Evolutionary conservation across 2,329 filamentous ascomycete genomes (phyloP).

Genomic region (Geosmithia morbida): DNA sequence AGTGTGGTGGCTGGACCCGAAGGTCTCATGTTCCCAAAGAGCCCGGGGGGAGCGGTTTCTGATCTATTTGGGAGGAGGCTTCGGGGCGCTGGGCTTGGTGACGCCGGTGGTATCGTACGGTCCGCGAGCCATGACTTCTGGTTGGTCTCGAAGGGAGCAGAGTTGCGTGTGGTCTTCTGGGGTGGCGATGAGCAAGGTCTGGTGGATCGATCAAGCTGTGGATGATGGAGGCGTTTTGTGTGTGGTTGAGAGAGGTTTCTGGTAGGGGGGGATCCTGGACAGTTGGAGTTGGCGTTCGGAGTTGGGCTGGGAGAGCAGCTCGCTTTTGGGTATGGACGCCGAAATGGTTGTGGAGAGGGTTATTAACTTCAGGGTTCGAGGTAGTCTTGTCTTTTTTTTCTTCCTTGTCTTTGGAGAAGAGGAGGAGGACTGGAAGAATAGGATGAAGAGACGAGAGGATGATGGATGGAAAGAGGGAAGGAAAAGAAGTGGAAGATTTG

Average conservation of each 20-base stretch:
- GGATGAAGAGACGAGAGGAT: not conserved
- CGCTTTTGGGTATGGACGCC: not conserved
- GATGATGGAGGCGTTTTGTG: not conserved
- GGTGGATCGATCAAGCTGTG: not conserved
- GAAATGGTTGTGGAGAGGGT: too few species aligned
- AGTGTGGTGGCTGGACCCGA: not conserved
- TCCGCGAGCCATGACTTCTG: constrained; percentile 16
- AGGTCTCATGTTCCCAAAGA: not conserved
- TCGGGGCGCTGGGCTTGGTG: constrained; percentile 18
- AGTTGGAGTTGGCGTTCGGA: not conserved
- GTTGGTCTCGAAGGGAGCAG: not conserved
- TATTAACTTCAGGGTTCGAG: too few species aligned
- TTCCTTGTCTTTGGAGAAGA: too few species aligned
- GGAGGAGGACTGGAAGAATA: too few species aligned
- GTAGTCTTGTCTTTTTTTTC: too few species aligned
- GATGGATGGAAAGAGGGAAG: not conserved
- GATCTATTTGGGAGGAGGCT: constrained; percentile 14
- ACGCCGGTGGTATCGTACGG: constrained; percentile 23
- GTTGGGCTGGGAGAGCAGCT: not conserved
- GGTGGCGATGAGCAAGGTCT: too few species aligned
- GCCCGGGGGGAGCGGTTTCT: not conserved
- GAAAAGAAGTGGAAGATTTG: not conserved
- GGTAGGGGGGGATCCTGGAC: not conserved
- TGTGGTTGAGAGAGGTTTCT: not conserved
- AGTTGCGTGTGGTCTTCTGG: not conserved